Conservation (phyloP, 352 stramenopile species). For the Phytopythium delawarense region DNA sequence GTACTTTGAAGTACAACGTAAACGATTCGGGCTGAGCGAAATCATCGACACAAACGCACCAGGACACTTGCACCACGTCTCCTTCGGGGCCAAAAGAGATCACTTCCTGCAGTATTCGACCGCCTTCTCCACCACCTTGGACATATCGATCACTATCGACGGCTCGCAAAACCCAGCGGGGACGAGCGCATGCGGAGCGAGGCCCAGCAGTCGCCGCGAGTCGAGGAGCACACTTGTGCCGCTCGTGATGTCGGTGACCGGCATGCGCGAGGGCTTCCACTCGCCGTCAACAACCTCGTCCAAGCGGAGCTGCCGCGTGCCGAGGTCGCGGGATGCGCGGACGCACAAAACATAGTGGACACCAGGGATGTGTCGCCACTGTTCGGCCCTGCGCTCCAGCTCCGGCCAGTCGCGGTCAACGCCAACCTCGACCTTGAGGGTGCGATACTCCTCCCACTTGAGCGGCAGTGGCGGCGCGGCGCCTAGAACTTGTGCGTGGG, state of each 20-base stretch:
- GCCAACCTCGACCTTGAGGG: conserved; percentile 21
- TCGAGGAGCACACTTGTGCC: not conserved
- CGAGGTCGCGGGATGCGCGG: conserved; percentile 3
- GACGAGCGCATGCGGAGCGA: conserved; percentile 1
- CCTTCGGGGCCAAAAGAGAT: not conserved
- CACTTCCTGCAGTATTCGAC: not conserved
- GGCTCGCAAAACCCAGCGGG: not conserved
- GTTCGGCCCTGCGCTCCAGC: conserved; percentile 13
- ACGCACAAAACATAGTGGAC: conserved; percentile 20
- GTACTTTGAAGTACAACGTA: too few relatives aligned
- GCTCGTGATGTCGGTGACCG: conserved; percentile 4
- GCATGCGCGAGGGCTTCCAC: not conserved
- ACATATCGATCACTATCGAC: not conserved
- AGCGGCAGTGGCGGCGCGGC: not conserved
- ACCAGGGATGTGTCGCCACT: conserved; percentile 17
- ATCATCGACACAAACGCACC: too few relatives aligned
- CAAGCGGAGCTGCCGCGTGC: conserved; percentile 11
- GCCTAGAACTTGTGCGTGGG: not conserved
- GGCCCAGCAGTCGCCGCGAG: conserved; percentile 10
- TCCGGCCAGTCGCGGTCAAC: conserved; percentile 10
- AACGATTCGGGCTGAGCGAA: too few relatives aligned
- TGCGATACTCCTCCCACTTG: conserved; percentile 18
- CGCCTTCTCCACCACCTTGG: not conserved
- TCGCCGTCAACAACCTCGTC: conserved; percentile 7
- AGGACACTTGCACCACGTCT: too few relatives aligned